These are phyloP conservation scores for Phylloporus arenicola DNA, from an alignment of 768 basidiomycete species.

Conservation along the genomic window DNA sequence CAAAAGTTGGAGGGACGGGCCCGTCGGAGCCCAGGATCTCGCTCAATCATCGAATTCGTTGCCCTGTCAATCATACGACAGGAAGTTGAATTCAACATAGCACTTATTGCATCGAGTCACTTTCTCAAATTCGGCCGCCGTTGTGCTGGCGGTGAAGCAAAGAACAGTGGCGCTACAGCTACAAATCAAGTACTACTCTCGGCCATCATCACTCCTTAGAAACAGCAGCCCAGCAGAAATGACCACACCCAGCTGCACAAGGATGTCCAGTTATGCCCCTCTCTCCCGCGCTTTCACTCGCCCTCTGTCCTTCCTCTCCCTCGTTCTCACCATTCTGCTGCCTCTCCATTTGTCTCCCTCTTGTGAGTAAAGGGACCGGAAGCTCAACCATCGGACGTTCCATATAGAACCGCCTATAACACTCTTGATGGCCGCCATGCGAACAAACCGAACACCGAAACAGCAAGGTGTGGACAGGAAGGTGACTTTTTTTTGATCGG, in stretches of 20 bases:
- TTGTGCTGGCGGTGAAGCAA: too few species aligned
- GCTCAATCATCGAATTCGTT: too few species aligned
- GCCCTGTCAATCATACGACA: too few species aligned
- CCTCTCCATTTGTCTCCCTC: slow-evolving; percentile 23
- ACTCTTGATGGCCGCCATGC: slow-evolving; percentile 79
- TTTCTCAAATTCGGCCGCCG: too few species aligned
- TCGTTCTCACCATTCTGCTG: slow-evolving; percentile 13
- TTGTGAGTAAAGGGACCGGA: slow-evolving; percentile 2
- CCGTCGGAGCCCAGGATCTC: too few species aligned
- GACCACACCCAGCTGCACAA: slow-evolving; percentile 80
- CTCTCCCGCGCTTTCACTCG: slow-evolving; percentile 3
- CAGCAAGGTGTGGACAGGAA: slow-evolving; percentile 65
- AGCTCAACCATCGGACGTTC: slow-evolving; percentile 52
- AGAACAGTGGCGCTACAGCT: too few species aligned
- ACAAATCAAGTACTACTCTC: neutral
- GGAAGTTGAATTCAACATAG: too few species aligned
- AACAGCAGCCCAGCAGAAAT: slow-evolving; percentile 67
- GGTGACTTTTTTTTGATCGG: slow-evolving; percentile 38
- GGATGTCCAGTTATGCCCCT: slow-evolving; percentile 43
- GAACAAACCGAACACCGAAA: slow-evolving; percentile 73
- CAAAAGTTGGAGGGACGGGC: too few species aligned
- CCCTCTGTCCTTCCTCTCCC: slow-evolving; percentile 6
- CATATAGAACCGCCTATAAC: slow-evolving; percentile 66
- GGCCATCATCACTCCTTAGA: slow-evolving; percentile 3
- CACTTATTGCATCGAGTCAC: too few species aligned